These are phyloP conservation scores for Nannochloris sp. DNA, from an alignment of 139 green algal species.

Conservation along the genomic window DNA sequence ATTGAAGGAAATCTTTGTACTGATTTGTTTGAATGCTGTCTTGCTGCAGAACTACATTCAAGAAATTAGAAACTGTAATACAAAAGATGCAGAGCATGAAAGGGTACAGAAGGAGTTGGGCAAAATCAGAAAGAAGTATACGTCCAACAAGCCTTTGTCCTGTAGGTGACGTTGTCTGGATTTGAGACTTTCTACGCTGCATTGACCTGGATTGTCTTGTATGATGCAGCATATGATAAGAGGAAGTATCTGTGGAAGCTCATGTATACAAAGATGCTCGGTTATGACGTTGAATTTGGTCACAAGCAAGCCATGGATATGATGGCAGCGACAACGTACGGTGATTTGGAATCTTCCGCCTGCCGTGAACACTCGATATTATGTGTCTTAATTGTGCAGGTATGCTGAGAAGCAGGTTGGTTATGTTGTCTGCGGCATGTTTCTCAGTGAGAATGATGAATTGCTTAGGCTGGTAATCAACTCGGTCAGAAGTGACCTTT, in stretches of 20 bases:
- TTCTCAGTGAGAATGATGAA: slow-evolving; percentile 92
- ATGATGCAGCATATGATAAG: slow-evolving; percentile 80
- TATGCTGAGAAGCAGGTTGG: slow-evolving; percentile 99
- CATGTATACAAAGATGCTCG: slow-evolving; percentile 98
- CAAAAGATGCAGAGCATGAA: slow-evolving; percentile 82
- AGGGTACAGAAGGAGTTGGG: slow-evolving; percentile 96
- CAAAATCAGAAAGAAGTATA: slow-evolving; percentile 95
- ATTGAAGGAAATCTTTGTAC: not conserved
- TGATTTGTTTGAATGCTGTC: not conserved
- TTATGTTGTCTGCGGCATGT: slow-evolving; percentile 82
- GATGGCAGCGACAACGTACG: slow-evolving; percentile 78
- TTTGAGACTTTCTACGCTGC: not conserved
- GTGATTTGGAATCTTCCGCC: not conserved
- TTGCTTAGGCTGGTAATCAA: slow-evolving; percentile 97
- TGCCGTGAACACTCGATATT: not conserved
- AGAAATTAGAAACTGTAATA: slow-evolving; percentile 80
- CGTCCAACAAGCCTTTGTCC: slow-evolving; percentile 51
- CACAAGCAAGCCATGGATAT: slow-evolving; percentile 94
- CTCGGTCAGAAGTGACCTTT: slow-evolving; percentile 86
- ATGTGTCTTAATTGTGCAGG: slow-evolving; percentile 23
- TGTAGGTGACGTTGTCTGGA: slow-evolving; percentile 10
- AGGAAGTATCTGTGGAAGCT: slow-evolving; percentile 99
- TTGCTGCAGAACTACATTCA: slow-evolving; percentile 79
- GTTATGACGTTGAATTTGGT: slow-evolving; percentile 98
- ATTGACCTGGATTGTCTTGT: not conserved